Evolutionary conservation across 208 protist genomes (phyloP), one percentile per base, ranked within the genome.

Genomic region (Jaenimonas drosophilae): DNA sequence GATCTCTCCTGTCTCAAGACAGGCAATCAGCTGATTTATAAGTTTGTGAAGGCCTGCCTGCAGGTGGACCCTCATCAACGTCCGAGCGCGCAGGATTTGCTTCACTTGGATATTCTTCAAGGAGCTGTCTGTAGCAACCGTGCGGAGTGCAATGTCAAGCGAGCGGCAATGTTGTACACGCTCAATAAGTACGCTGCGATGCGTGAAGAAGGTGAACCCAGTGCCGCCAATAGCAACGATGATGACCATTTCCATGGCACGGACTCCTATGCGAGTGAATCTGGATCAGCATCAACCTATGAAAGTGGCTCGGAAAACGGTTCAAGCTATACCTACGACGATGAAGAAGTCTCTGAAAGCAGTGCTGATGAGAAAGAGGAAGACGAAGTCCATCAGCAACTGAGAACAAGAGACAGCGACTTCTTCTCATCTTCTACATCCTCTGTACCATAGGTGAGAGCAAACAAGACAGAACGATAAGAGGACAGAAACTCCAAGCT

Each of bases 31-130:
- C 64, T 78, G 32, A 40, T 91, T 6, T 88, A 78, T 53, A 68
- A 80, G 32, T 88, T 91, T 56, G 69, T 90, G 27, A 69, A 77
- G 55, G 51, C 52, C 33, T 91, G 80, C 63, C 64, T 91, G 17
- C 64, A 76, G 38, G 47, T 91, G 9, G 65, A 91, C 57, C 76
- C 82, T 0, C 33, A 64, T 16, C 64, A 73, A 45, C 72, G 82
- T 4, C 72, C 79, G 7, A 85, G 55, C 12, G 82, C 82, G 36
- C 52, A 76, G 50, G 76, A 89, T 27, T 51, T 92, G n/a, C 54
- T 89, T 28, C 62, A 68, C 24, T 77, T 82, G 34, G 69, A 81
- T 17, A 60, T 89, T 21, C 60, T 93, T 3, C 70, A 86, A 45
- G 73, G 64, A 37, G 63, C 63, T 17, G 76, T 75, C 17, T 64